Evolutionary conservation across 2,329 filamentous ascomycete genomes (phyloP).

Genomic region (Leptographium lundbergii): DNA sequence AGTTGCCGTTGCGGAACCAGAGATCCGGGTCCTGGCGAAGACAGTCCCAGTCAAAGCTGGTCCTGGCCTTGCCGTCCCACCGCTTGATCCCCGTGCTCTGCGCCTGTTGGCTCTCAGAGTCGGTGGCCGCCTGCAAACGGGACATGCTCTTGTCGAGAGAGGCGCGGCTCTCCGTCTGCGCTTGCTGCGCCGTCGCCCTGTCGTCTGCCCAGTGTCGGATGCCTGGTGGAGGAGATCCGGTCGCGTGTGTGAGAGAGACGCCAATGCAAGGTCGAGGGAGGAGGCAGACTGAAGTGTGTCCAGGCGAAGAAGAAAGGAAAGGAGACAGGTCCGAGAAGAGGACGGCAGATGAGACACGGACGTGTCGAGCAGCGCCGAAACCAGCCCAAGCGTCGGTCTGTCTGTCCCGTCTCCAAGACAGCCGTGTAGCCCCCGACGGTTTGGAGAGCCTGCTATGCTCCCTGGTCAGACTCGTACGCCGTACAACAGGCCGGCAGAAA

Average conservation of each 20-base stretch:
- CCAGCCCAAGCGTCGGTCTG: not conserved
- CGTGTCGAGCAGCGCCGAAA: not conserved
- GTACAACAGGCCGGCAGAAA: not conserved
- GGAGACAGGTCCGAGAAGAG: not conserved
- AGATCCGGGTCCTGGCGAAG: slow-evolving; percentile 57
- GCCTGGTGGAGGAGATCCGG: not conserved
- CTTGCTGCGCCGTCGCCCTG: not conserved
- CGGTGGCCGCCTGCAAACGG: not conserved
- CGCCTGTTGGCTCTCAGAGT: slow-evolving; percentile 14
- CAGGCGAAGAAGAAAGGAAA: not conserved
- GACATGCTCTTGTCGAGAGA: slow-evolving; percentile 3
- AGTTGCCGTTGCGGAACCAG: slow-evolving; percentile 56
- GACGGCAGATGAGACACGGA: not conserved
- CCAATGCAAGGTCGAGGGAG: not conserved
- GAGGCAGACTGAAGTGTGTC: not conserved
- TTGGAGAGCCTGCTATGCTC: not conserved
- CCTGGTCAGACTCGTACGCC: too few species aligned
- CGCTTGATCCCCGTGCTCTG: slow-evolving; percentile 25
- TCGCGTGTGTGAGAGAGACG: not conserved
- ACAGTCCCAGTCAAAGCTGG: slow-evolving; percentile 31
- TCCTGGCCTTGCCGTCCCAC: slow-evolving; percentile 37
- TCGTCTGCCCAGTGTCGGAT: not conserved
- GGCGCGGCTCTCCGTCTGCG: not conserved
- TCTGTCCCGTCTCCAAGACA: not conserved
- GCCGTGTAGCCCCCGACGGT: not conserved